These are phyloP conservation scores for Scheffersomyces titani DNA, from an alignment of 1,139 yeast genomes.

Conservation along the genomic window DNA sequence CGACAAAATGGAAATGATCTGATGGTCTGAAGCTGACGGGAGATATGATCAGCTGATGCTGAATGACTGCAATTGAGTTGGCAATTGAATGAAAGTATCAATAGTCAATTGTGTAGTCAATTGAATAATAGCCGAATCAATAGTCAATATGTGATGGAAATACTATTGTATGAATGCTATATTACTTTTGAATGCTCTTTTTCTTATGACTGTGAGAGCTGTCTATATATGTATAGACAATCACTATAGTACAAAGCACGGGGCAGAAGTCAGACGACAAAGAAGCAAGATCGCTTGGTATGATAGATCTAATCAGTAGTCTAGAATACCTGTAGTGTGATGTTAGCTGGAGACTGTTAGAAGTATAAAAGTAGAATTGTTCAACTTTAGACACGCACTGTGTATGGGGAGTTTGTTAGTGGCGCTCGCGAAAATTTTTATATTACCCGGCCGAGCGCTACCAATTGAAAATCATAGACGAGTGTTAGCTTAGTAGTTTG, in stretches of 20 bases:
- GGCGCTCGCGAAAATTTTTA: slow-evolving; percentile 8
- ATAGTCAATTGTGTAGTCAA: not conserved
- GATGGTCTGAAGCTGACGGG: slow-evolving; percentile 10
- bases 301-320: slow-evolving; percentile 37
- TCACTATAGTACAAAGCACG: not conserved
- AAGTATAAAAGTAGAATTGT: not conserved
- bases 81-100: not conserved
- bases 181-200: not conserved
- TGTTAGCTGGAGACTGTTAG: not conserved
- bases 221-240: not conserved
- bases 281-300: slow-evolving; percentile 5
- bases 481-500: too few relatives aligned
- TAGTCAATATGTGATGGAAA: not conserved
- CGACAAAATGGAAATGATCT: slow-evolving; percentile 29
- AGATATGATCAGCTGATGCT: slow-evolving; percentile 16
- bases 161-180: not conserved
- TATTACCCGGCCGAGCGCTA: not conserved
- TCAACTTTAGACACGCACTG: not conserved
- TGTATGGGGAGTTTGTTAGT: slow-evolving; percentile 3
- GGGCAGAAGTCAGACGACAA: not conserved
- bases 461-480: not conserved
- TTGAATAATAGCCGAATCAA: not conserved
- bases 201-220: not conserved
- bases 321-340: slow-evolving; percentile 16
- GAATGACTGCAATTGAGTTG: not conserved